phyloP scores from a whole-genome alignment of 2,329 filamentous ascomycete species.

The Botrytis byssoidea region DNA sequence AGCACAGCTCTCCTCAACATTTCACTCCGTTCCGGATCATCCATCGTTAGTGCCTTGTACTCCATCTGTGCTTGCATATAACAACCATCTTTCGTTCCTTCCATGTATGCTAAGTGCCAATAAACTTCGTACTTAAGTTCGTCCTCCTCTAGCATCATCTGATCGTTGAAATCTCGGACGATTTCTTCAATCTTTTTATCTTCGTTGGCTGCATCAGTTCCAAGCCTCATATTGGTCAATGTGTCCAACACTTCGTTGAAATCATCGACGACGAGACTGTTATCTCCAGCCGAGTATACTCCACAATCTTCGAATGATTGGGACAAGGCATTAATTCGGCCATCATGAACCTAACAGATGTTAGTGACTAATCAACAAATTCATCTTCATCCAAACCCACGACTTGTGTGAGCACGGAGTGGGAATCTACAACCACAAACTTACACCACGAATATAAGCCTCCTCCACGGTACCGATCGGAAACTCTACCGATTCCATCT shows the following conservation, averaged over 20 bases:
- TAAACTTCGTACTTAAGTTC: constrained; percentile 16
- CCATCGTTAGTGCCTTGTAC: constrained; percentile 1
- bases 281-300: neutral
- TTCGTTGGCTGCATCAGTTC: neutral
- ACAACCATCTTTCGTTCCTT: constrained; percentile 18
- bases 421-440: neutral
- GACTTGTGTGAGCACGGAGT: neutral
- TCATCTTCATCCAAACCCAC: neutral
- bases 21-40: neutral
- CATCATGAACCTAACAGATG: constrained; percentile 13
- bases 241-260: constrained; percentile 5
- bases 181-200: constrained; percentile 5
- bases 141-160: constrained; percentile 8
- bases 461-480: constrained; percentile 7
- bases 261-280: neutral
- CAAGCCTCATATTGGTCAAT: constrained; percentile 5
- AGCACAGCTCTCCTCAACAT: constrained; percentile 14
- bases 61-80: constrained; percentile 15
- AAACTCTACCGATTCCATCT: constrained; percentile 1
- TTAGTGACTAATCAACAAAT: constrained; percentile 2
- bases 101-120: constrained; percentile 19
- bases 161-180: neutral
- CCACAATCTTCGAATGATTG: constrained; percentile 7
- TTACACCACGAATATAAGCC: constrained; percentile 10
- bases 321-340: constrained; percentile 16